phyloP scores from a whole-genome alignment of 1,139 yeast genomes.

The Taphrina communis region DNA sequence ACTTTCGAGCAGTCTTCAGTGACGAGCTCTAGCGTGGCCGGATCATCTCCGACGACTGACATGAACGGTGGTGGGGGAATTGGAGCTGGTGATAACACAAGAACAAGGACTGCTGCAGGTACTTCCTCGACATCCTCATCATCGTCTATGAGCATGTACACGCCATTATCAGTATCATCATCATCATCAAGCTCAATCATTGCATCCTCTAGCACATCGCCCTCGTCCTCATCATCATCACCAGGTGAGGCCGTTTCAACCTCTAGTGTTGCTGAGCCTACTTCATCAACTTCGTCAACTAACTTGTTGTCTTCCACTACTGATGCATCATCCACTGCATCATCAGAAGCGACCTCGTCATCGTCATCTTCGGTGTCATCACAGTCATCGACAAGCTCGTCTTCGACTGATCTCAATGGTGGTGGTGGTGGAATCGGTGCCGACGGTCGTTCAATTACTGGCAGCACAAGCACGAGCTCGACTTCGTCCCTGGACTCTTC shows the following conservation, averaged over 20 bases:
- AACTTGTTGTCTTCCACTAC: background rate
- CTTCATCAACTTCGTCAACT: too few relatives aligned
- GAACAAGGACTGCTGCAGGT: background rate
- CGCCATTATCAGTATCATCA: too few relatives aligned
- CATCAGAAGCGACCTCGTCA: background rate
- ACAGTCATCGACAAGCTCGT: background rate
- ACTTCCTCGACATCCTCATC: background rate
- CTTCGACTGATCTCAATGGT: background rate
- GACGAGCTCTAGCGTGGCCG: background rate
- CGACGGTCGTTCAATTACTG: background rate
- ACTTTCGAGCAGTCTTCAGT: too few relatives aligned
- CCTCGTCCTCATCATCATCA: too few relatives aligned
- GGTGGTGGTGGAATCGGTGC: slow-evolving; percentile 1
- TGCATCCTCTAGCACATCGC: too few relatives aligned
- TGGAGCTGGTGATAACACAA: slow-evolving; percentile 10
- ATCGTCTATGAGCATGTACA: too few relatives aligned
- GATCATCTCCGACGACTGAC: background rate
- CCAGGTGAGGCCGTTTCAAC: too few relatives aligned
- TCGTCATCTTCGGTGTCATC: background rate
- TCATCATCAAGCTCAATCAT: too few relatives aligned
- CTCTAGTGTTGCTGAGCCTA: too few relatives aligned
- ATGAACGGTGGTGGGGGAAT: background rate
- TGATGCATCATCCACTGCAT: background rate
- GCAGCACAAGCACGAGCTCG: background rate
- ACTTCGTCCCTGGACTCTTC: background rate